A percentile compares a stretch with the other conserved stretches of the same genome.
Evolutionary conservation across 2,329 filamentous ascomycete species (phyloP).

Genomic region (Cryoendolithus antarcticus): DNA sequence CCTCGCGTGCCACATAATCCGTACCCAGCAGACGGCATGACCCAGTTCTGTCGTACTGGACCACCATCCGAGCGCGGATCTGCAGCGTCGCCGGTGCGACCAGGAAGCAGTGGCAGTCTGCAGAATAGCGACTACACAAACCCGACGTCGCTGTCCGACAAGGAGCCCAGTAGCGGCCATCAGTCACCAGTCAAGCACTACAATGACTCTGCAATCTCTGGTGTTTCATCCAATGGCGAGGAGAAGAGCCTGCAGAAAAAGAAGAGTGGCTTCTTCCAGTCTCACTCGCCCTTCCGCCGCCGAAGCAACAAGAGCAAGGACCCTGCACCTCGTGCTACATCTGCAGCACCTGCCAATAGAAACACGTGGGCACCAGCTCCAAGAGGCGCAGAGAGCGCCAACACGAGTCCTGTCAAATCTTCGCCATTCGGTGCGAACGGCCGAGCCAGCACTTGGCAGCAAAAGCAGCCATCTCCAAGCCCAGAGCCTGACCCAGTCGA

Average conservation of each 20-base stretch:
- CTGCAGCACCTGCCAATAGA: conserved; percentile 30
- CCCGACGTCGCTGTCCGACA: conserved; percentile 76
- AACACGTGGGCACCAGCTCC: conserved; percentile 42
- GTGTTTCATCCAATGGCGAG: conserved; percentile 25
- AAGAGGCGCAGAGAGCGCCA: conserved; percentile 26
- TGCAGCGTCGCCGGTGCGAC: conserved; percentile 55
- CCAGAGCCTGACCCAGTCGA: conserved; percentile 66
- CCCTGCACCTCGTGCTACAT: conserved; percentile 25
- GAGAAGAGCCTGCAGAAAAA: conserved; percentile 58
- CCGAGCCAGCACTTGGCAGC: conserved; percentile 19
- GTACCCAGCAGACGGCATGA: conserved; percentile 92
- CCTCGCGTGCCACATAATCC: conserved; percentile 75
- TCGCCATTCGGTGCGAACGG: conserved; percentile 10
- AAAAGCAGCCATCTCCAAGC: conserved; percentile 24
- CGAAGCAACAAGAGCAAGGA: conserved; percentile 70
- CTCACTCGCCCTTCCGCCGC: conserved; percentile 75
- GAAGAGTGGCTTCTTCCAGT: conserved; percentile 67
- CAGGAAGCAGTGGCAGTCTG: conserved; percentile 74
- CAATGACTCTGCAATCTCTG: conserved; percentile 23
- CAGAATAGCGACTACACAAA: conserved; percentile 70
- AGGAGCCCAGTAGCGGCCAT: conserved; percentile 64
- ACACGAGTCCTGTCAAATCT: conserved; percentile 31
- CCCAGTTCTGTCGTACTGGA: conserved; percentile 66
- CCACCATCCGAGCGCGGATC: conserved; percentile 53
- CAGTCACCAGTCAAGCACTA: conserved; percentile 58